Evolutionary conservation across 371 early-diverging fungal genomes (phyloP), one percentile per base, ranked within the genome.

Genomic region (Rhizopus microsporus): DNA sequence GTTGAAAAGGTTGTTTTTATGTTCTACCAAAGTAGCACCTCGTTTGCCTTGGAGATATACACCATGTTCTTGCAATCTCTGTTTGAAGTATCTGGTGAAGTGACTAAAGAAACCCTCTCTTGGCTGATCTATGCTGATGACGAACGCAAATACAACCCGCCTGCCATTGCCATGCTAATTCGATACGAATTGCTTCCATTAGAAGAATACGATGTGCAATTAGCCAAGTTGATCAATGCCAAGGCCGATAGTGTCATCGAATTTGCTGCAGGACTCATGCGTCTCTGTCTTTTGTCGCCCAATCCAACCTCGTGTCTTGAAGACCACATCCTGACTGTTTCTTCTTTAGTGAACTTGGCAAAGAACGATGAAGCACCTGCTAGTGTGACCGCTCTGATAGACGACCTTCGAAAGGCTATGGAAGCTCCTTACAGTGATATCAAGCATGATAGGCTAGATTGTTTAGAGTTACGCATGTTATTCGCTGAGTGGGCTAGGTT

Each of bases 111-210:
- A 71, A 87, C 96, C 35, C 78, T 81, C 5, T 80, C 85, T 30
- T 97, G 97, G 97, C 74, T 99, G 30, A 77, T 94, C 17, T 96
- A 93, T 74, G 84, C 93, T 0, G 93, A 94, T 51, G 97, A 97
- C 63, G 96, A 95, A 69, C 89, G 94, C 54, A 94, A 95, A 69
- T 90, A 85, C 67, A 90, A 92, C 65, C 90, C 94, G 12, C 75
- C 83, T 5, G 92, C 91, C 2, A 86, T 90, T 2, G 71, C 88
- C 5, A 85, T 88, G 29, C 70, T 97, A 44, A 81, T 97, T 51
- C 80, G 82, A 39, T 83, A 88, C 29, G 85, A 88, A 3, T 65
- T 98, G n/a, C 68, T 98, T 9, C 82, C 80, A 31, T 51, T 88
- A 13, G 80, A 80, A 16, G 97, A 95, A 23, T 81, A 93, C 54